Conservation (phyloP, 257 asterid genomes). For the Mentha longifolia region DNA sequence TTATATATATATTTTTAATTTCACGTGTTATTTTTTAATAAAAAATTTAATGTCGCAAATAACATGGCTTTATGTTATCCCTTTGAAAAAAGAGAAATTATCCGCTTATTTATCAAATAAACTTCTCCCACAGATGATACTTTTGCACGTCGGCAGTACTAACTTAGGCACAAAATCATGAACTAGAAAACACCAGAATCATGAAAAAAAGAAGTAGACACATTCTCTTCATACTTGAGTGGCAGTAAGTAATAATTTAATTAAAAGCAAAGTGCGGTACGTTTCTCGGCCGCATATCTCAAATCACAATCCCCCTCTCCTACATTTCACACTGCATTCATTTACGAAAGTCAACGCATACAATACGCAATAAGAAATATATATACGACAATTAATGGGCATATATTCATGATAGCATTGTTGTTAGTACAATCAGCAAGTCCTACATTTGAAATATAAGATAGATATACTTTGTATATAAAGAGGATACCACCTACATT, state of each 20-base stretch:
- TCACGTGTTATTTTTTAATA: background rate
- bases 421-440: too few relatives aligned
- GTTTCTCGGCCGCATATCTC: background rate
- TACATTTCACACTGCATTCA: background rate
- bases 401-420: background rate
- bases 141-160: background rate
- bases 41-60: background rate
- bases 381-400: background rate
- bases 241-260: background rate
- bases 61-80: background rate
- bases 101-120: background rate
- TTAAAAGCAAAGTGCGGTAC: background rate
- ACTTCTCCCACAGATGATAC: background rate
- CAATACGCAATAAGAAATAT: too few relatives aligned
- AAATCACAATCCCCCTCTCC: too few relatives aligned
- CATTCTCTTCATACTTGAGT: background rate
- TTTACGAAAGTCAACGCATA: too few relatives aligned
- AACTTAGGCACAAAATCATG: background rate
- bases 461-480: too few relatives aligned
- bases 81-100: background rate
- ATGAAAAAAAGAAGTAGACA: background rate
- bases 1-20: background rate
- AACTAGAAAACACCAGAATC: background rate
- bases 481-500: too few relatives aligned
- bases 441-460: too few relatives aligned